Conservation (phyloP, 1,139 yeast species). For the Eremothecium gossypii region DNA sequence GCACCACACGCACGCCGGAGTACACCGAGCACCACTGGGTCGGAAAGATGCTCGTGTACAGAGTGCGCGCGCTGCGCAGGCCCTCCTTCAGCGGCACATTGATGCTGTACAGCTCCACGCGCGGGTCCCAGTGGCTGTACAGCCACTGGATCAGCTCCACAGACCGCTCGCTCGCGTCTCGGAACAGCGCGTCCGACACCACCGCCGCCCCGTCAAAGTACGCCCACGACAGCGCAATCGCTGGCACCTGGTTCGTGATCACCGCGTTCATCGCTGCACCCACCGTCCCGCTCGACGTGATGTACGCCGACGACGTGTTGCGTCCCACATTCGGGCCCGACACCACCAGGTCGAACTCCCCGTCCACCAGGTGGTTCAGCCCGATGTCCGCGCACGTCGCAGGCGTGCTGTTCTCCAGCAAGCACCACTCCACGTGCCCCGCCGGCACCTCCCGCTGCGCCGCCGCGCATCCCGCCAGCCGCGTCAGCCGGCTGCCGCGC, state of each 20-base stretch:
- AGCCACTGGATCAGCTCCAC: conserved; percentile 55
- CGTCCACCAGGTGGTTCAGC: conserved; percentile 53
- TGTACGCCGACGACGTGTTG: conserved; percentile 83
- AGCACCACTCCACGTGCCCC: conserved; percentile 68
- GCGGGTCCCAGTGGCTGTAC: conserved; percentile 45
- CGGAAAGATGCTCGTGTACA: conserved; percentile 67
- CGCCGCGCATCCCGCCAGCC: background rate
- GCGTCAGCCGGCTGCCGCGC: conserved; percentile 11
- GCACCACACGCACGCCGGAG: conserved; percentile 15
- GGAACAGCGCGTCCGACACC: conserved; percentile 46
- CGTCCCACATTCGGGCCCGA: conserved; percentile 96
- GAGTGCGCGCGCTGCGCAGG: conserved; percentile 46
- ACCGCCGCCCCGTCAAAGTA: conserved; percentile 43
- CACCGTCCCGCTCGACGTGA: conserved; percentile 89
- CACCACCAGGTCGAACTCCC: conserved; percentile 70
- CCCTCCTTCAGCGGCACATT: conserved; percentile 68
- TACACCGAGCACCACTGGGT: conserved; percentile 71
- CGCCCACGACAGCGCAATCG: conserved; percentile 80
- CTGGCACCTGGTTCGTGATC: conserved; percentile 49
- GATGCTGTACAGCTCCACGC: conserved; percentile 67
- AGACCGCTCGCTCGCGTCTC: conserved; percentile 60
- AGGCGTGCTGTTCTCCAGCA: conserved; percentile 77
- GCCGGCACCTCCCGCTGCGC: conserved; percentile 24
- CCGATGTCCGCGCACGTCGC: conserved; percentile 95
- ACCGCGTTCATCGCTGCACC: conserved; percentile 97